Base-by-base conservation (phyloP, 2,329 filamentous ascomycete species). In the Colletotrichum sp. region DNA sequence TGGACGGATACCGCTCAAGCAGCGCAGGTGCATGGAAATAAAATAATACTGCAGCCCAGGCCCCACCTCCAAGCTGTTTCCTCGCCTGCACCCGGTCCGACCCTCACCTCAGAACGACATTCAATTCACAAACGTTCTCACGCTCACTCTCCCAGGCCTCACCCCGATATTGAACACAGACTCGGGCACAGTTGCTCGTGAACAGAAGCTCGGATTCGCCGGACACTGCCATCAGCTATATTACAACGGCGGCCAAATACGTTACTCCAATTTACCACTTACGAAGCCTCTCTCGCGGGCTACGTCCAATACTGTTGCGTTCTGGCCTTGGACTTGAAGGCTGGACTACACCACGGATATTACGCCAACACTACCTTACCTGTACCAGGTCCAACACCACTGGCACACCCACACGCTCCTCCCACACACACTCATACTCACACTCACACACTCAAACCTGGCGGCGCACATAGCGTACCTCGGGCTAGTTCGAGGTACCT, bases 21-120 rank as follows among this genome's bases (percentile, higher is more conserved):
- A 24, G 24, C 18, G 64, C 26, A 36, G 18, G 59, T 30, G 60
- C 43, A 52, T 48, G 18, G 57, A 61, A 70, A 48, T 61, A 70
- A 52, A 59, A 63, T 34, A 70, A 70, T 52, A 70, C 39, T 48
- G 39, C 36, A 65, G 21, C n/a, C 39, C 21, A 16, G 8, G 59
- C 28, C 60, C 68, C 39, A 71, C 60, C 68, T 55, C n/a, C 48
- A 57, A 55, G 43, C 59, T 71, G 28, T 39, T 39, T 71, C 24
- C 30, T 64, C 68, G 60, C 60, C 68, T 71, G 68, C 60, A 65
- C 68, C 68, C 68, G 68, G 68, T 65, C 68, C 68, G 68, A 65
- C 68, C 55, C 55, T 43, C 34, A 43, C 28, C 14, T 39, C 24
- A 28, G 48, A 24, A 57, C 48, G 32, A 24, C 48, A 32, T 4